These are phyloP conservation scores for Daedalea quercina DNA, from an alignment of 768 basidiomycete species.

Conservation along the genomic window DNA sequence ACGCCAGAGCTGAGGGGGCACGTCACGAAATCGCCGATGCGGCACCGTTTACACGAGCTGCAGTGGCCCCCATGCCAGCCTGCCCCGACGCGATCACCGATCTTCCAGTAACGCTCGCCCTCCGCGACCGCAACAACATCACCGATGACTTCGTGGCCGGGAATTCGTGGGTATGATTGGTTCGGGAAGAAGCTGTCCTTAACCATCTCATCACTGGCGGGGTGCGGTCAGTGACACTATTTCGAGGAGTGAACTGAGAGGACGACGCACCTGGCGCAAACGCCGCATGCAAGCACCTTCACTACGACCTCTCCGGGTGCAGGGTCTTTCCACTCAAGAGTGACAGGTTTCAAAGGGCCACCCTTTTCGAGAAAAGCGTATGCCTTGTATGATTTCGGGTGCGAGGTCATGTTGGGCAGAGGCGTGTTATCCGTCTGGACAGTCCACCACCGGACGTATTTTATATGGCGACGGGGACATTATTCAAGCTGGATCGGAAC, in stretches of 20 bases:
- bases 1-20: neutral
- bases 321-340: constrained; percentile 16
- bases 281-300: constrained; percentile 21
- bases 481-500: no score
- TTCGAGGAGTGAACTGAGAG: neutral
- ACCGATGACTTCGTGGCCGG: constrained; percentile 24
- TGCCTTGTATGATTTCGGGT: constrained; percentile 14
- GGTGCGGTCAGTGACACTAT: neutral
- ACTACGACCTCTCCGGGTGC: constrained; percentile 15
- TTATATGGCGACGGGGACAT: no score
- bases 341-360: constrained; percentile 12
- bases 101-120: constrained; percentile 14
- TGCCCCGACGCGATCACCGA: constrained; percentile 23
- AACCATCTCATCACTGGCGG: neutral
- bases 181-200: neutral
- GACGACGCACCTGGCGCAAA: constrained; percentile 18
- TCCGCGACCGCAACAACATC: constrained; percentile 16
- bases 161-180: constrained; percentile 16
- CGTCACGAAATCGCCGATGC: constrained; percentile 17
- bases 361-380: constrained; percentile 16
- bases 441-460: no score
- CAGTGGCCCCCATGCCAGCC: constrained; percentile 26
- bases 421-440: no score
- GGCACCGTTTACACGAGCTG: constrained; percentile 18
- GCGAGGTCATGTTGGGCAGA: neutral